A percentile compares a stretch with the other conserved stretches of the same genome.
Conservation (phyloP, 2,329 filamentous ascomycete genomes). For the Epichloe gansuensis region DNA sequence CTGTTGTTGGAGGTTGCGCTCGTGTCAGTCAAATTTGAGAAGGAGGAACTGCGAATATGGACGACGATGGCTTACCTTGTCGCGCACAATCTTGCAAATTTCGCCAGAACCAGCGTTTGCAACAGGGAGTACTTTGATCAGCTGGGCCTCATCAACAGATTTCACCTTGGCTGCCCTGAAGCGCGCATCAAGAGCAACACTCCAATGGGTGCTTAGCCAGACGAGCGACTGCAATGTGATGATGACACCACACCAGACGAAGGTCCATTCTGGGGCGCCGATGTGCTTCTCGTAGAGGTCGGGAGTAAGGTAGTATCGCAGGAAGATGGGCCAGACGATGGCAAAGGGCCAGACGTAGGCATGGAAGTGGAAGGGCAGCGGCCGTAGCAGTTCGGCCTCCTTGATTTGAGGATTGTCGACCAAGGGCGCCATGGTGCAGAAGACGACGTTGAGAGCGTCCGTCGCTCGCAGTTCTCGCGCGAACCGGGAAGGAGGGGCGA, state of each 20-base stretch:
- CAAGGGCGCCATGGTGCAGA: constrained; percentile 55
- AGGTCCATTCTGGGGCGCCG: constrained; percentile 92
- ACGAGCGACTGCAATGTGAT: constrained; percentile 76
- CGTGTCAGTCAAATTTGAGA: background rate
- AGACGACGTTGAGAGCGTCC: background rate
- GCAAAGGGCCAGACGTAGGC: constrained; percentile 89
- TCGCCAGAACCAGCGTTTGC: constrained; percentile 83
- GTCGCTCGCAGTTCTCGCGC: background rate
- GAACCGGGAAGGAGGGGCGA: background rate
- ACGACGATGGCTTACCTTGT: constrained; percentile 40
- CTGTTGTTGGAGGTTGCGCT: constrained; percentile 21
- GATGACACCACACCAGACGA: constrained; percentile 84
- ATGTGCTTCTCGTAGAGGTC: constrained; percentile 87
- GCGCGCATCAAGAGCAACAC: constrained; percentile 67
- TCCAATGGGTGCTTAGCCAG: constrained; percentile 98
- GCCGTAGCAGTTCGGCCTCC: constrained; percentile 76
- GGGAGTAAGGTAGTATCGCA: constrained; percentile 72
- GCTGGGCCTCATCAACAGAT: constrained; percentile 58
- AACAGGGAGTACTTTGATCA: constrained; percentile 87
- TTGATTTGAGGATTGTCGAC: constrained; percentile 88
- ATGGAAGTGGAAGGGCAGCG: constrained; percentile 69
- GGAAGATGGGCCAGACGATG: constrained; percentile 84
- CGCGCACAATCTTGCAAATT: constrained; percentile 70
- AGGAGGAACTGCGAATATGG: background rate
- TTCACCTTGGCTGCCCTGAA: constrained; percentile 69